A percentile compares a stretch with the other conserved stretches of the same genome.
Conservation (phyloP, 2,329 filamentous ascomycete species). For the Colletotrichum sp. region DNA sequence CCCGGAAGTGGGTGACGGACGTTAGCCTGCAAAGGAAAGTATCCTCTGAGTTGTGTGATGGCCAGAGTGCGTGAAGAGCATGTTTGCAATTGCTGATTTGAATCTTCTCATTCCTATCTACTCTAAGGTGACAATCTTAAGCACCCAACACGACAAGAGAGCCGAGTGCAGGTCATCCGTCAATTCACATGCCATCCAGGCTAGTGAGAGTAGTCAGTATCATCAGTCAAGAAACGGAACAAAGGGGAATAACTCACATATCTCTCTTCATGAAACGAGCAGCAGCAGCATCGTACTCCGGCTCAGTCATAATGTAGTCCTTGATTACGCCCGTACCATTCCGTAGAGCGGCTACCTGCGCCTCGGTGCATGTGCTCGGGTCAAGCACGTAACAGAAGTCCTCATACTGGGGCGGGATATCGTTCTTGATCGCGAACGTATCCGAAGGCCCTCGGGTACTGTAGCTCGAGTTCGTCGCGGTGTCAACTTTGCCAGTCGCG, state of each 20-base stretch:
- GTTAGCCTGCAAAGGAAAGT: no score
- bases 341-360: slow-evolving; percentile 55
- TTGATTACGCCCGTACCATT: slow-evolving; percentile 55
- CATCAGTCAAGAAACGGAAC: neutral
- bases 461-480: slow-evolving; percentile 18
- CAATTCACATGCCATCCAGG: neutral
- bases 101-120: no score
- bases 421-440: slow-evolving; percentile 21
- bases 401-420: slow-evolving; percentile 23
- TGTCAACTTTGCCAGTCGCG: slow-evolving; percentile 24
- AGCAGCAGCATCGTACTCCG: neutral
- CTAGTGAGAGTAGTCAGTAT: neutral
- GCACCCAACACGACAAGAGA: no score
- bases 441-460: slow-evolving; percentile 23
- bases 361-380: slow-evolving; percentile 37
- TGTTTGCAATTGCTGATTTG: no score
- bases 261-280: neutral
- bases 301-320: slow-evolving; percentile 26
- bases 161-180: no score
- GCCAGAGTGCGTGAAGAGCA: no score
- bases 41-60: no score
- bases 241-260: neutral
- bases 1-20: no score
- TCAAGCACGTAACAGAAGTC: slow-evolving; percentile 29
- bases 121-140: no score